A percentile compares a stretch with the other conserved stretches of the same genome.
phyloP scores from a whole-genome alignment of 2,329 filamentous ascomycete species.

The Apiospora pterosperma region DNA sequence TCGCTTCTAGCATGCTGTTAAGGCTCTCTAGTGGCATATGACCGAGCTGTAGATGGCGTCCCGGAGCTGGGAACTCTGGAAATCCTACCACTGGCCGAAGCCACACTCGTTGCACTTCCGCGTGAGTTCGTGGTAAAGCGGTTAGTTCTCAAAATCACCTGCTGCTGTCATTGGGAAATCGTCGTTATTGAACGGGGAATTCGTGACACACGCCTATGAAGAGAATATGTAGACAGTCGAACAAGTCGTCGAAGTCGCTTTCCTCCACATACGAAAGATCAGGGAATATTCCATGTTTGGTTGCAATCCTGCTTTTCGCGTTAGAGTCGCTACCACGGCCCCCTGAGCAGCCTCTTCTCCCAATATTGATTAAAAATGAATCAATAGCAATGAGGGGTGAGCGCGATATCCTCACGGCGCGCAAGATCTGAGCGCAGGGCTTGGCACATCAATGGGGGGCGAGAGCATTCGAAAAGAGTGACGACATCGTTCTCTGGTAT shows the following conservation, averaged over 20 bases:
- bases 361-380: too few relatives aligned
- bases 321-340: background rate
- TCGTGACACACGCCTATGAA: background rate
- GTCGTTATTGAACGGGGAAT: background rate
- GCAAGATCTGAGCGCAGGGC: background rate
- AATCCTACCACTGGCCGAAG: conserved; percentile 10
- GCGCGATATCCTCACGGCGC: background rate
- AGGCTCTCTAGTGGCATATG: conserved; percentile 10
- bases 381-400: too few relatives aligned
- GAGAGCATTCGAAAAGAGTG: too few relatives aligned
- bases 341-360: too few relatives aligned
- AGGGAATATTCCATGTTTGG: background rate
- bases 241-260: background rate
- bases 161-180: background rate
- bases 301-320: background rate
- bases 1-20: background rate
- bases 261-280: background rate
- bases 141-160: background rate
- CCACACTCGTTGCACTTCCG: conserved; percentile 11
- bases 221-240: background rate
- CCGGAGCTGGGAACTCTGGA: conserved; percentile 6
- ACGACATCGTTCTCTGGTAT: too few relatives aligned
- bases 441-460: background rate
- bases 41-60: conserved; percentile 7
- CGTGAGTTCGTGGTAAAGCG: conserved; percentile 3